Evolutionary conservation across 208 protist genomes (phyloP), one percentile per base, ranked within the genome.

Genomic region (Crithidia sp.): DNA sequence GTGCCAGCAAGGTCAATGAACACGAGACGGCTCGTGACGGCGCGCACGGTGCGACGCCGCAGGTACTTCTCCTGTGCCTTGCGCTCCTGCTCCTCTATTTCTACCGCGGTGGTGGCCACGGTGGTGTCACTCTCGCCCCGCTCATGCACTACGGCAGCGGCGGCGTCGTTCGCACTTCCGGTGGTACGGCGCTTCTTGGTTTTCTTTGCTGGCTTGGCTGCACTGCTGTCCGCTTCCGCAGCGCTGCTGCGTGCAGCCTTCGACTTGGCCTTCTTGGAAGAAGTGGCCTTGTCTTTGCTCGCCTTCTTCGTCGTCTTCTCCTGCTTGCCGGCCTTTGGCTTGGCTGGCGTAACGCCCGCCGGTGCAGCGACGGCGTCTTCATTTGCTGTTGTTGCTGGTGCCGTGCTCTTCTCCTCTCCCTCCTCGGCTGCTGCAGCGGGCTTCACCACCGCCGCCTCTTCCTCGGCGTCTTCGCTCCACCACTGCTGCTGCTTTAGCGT

Each of bases 1-100:
- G 73, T 81, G 10, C 89, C 91, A 8, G 93, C 93, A 39, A 97
- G 80, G 72, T 97, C 93, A 14, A 88, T 73, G 54, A 98, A 83
- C 6, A 84, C 77, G 39, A 90, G 47, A 47, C 89, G 95, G 65
- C 75, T 86, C 43, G 49, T 58, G 13, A 74, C 49, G 2, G 59
- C 53, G 44, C 66, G 53, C 0, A 74, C 49, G 12, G 58, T 13
- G 57, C 54, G 71, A 39, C 19, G 52, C 5, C 37, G 49, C 57
- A 58, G 14, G 40, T 74, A 59, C 4, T 5, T 13, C 52, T 56
- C 41, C 52, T 76, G 61, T 17, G 47, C 61, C n/a, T 12, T 36
- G 37, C 61, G 12, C 50, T 62, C 59, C 8, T 52, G n/a, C 66
- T 62, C 67, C 49, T 58, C 57, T 19, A 41, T 16, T 16, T 53